Conservation (phyloP, 2,329 filamentous ascomycete genomes). For the Sporothrix brasiliensis region DNA sequence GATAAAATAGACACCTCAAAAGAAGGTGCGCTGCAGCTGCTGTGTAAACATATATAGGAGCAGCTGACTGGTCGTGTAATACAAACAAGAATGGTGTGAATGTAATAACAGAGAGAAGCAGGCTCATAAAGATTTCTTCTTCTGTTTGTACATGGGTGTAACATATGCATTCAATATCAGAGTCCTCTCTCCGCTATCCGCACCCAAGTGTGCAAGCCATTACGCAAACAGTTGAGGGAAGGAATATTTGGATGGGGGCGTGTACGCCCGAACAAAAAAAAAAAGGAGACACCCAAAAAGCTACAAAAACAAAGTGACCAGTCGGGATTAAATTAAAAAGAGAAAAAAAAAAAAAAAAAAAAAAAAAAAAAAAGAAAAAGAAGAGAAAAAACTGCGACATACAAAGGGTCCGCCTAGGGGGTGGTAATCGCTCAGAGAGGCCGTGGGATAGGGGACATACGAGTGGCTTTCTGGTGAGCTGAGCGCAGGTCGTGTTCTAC, state of each 20-base stretch:
- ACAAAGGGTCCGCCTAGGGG: too few relatives aligned
- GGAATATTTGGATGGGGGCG: background rate
- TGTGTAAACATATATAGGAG: constrained; percentile 25
- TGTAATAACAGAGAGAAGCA: background rate
- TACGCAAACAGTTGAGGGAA: background rate
- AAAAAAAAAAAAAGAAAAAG: background rate
- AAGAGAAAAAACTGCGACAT: background rate
- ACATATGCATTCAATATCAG: background rate
- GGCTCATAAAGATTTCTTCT: background rate
- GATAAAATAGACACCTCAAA: background rate
- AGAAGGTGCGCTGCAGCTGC: constrained; percentile 28
- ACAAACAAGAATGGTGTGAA: background rate
- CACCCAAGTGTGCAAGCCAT: background rate
- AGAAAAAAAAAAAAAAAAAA: background rate
- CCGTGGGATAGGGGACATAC: constrained; percentile 11
- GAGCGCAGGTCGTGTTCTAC: background rate
- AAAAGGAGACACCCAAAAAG: background rate
- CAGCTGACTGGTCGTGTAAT: constrained; percentile 21
- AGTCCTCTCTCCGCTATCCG: too few relatives aligned
- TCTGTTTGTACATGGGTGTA: background rate
- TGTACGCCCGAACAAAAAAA: background rate
- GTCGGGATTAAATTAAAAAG: background rate
- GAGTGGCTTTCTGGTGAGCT: too few relatives aligned
- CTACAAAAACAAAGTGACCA: background rate
- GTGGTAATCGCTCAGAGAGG: background rate